Base-by-base conservation (phyloP, 306 rosid genomes). In the Clitoria ternatea region DNA sequence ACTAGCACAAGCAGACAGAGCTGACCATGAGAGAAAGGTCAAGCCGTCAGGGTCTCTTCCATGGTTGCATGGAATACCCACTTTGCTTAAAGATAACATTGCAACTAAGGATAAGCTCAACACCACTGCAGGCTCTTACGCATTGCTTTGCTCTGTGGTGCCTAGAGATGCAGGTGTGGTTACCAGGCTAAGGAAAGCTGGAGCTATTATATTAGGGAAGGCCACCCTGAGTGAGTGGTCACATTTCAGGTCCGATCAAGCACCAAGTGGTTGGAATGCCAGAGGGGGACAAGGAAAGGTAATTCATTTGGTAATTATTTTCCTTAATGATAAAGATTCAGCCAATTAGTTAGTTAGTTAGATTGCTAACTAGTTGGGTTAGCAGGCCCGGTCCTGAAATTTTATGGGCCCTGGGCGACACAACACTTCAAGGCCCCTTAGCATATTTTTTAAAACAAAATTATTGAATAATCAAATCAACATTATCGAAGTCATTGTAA, bases 201-300 rank as follows among this genome's bases (percentile, higher is more conserved):
- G 96, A 4, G 96, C 96, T 7, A 59, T 90, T 66, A 84, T 90
- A 2, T 47, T 90, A 18, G 96, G 96, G 18, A 90, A 84, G 66
- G 88, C 91, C 9, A 87, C 55, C 10, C 29, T 90, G 39, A 79
- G 82, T 11, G 90, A 90, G 78, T 87, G 96, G 96, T 40, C 87
- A n/a, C 0, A 76, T 53, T 24, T 4, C 8, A 78, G 90, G 61
- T 54, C 84, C 0, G 1, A 0, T 26, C 5, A 0, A 0, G 69
- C 69, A 9, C 87, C 87, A 0, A 23, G 13, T 66, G 94, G 91
- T 57, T 86, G 93, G 94, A 76, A 64, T 47, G 88, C 83, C 6
- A 77, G 90, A 73, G 85, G 75, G 29, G 87, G 87, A 22, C 85
- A 82, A 69, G 96, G 92, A 19, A 76, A 75, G 87, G 89, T 83